Evolutionary conservation across 2,329 filamentous ascomycete species (phyloP).

Genomic region (Trichoderma harzianum): DNA sequence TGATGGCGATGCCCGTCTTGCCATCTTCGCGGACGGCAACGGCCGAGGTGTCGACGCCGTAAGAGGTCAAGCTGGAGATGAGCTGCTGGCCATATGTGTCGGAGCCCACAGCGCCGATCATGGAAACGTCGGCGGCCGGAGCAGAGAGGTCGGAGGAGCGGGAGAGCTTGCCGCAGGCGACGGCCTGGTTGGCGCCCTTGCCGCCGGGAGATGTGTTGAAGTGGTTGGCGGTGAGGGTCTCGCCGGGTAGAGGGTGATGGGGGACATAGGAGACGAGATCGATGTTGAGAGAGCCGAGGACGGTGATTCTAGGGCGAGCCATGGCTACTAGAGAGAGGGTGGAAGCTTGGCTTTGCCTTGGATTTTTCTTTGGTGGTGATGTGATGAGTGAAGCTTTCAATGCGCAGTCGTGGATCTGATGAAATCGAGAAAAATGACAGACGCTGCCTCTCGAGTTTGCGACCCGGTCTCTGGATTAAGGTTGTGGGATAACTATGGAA

Average conservation of each 20-base stretch:
- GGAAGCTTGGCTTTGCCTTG: background rate
- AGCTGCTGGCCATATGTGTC: conserved; percentile 64
- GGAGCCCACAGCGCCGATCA: conserved; percentile 71
- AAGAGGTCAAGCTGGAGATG: conserved; percentile 52
- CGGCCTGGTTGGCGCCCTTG: conserved; percentile 94
- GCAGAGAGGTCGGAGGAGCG: conserved; percentile 43
- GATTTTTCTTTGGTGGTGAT: background rate
- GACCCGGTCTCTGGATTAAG: background rate
- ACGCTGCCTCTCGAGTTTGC: background rate
- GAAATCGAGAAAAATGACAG: background rate
- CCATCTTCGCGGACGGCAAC: conserved; percentile 44
- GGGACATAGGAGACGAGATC: conserved; percentile 87
- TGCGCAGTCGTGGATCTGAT: background rate
- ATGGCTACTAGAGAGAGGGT: conserved; percentile 17
- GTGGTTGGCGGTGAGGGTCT: conserved; percentile 77
- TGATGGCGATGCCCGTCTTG: conserved; percentile 69
- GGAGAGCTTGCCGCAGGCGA: conserved; percentile 80
- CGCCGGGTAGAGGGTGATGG: conserved; percentile 77
- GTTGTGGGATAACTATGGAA: background rate
- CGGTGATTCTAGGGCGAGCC: conserved; percentile 58
- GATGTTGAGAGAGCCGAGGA: conserved; percentile 91
- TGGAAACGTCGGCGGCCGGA: conserved; percentile 50
- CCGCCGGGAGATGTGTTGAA: conserved; percentile 83
- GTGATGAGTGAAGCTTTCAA: background rate
- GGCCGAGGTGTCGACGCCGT: conserved; percentile 59